Evolutionary conservation across 2,329 filamentous ascomycete species (phyloP).

Genomic region (Fusarium nelsonii): DNA sequence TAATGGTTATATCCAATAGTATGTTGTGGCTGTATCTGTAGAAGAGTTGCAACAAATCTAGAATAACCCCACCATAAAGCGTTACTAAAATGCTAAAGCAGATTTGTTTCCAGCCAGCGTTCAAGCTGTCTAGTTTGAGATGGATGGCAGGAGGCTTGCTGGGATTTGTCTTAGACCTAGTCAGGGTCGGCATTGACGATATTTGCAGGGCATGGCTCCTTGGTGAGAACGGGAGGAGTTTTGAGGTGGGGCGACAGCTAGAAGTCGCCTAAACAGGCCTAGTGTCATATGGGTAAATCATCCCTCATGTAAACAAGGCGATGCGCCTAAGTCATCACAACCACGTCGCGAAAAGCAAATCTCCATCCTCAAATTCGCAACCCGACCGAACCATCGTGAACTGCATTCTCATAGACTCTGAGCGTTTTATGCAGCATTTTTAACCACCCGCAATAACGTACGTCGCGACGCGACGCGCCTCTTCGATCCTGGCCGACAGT

Average conservation of each 20-base stretch:
- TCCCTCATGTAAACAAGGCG: constrained; percentile 49
- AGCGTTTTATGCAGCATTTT: constrained; percentile 1
- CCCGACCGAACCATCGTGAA: constrained; percentile 33
- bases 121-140: not conserved
- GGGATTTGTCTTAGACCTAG: constrained; percentile 2
- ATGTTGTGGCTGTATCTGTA: not conserved
- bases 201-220: constrained; percentile 8
- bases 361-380: constrained; percentile 31
- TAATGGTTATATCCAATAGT: not conserved
- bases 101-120: not conserved
- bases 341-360: constrained; percentile 46
- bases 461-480: constrained; percentile 43
- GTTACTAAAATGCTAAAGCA: not conserved
- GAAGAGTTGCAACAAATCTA: not conserved
- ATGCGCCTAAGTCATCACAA: constrained; percentile 47
- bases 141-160: not conserved
- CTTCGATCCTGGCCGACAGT: constrained; percentile 28
- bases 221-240: constrained; percentile 11
- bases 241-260: constrained; percentile 36
- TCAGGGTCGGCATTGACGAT: constrained; percentile 28
- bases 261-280: constrained; percentile 29
- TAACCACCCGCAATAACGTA: not conserved
- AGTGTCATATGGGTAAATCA: constrained; percentile 41
- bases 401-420: constrained; percentile 13
- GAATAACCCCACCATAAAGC: not conserved